Evolutionary conservation across 2,329 filamentous ascomycete species (phyloP), one percentile per base, ranked within the genome.

Genomic region (Botrytis deweyae): DNA sequence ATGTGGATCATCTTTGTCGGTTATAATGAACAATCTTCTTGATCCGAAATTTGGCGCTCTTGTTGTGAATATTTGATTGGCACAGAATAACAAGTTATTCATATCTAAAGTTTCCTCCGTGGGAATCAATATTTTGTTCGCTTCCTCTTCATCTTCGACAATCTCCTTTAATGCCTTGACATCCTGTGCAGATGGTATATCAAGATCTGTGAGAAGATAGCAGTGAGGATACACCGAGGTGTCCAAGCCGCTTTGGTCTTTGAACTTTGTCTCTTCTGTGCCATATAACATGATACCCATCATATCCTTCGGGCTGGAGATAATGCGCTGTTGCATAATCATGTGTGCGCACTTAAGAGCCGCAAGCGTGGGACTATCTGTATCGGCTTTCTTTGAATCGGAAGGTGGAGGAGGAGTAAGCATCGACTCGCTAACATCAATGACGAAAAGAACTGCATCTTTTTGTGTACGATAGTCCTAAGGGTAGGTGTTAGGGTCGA

Each of bases 281-380:
- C 95, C 95, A 81, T 97, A 99, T 0, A 99, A 86, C 55, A 99
- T 82, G 40, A 99, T 92, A 2, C 95, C 95, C 88, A 99, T 98
- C 93, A 98, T 97, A 76, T 99, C 96, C 80, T 92, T 95, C 1
- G 96, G 96, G 75, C 95, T 95, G 5, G 95, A 95, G 79, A 99
- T 98, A 82, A 99, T 98, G 78, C 96, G 93, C 84, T 98, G 95
- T 84, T 98, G 94, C 93, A 99, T 98, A 71, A 99, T 86, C 80
- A 94, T 90, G 80, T 97, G 97, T 74, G 95, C 96, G 79, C 94
- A 98, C 86, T 97, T 97, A 68, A 99, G 84, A 6, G 96, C 95
- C 25, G 95, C 95, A 70, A 91, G 87, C 0, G 94, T 87, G 6
- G 95, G 90, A 63, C 92, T 95, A 79, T 95, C 93, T 73, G 86